A percentile compares a stretch with the other conserved stretches of the same genome.
These are phyloP conservation scores for Rhizoclosmatium sp. DNA, from an alignment of 192 early-diverging fungal species.

Conservation along the genomic window DNA sequence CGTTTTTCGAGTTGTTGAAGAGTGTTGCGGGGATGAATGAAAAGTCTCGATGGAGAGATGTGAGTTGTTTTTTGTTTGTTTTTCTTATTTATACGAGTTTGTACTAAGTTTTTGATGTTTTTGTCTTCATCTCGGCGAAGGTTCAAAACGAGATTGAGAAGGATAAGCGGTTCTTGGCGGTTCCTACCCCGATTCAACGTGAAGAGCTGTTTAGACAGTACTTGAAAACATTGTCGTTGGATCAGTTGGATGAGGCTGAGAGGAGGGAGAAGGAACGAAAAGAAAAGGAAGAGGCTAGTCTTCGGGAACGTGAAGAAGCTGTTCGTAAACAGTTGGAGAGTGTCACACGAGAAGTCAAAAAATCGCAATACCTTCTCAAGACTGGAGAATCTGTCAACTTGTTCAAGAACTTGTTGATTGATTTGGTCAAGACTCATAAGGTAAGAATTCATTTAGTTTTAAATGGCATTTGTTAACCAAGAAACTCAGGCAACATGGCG, in stretches of 20 bases:
- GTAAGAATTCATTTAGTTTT: slow-evolving; percentile 28
- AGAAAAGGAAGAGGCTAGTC: slow-evolving; percentile 58
- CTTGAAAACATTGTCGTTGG: slow-evolving; percentile 52
- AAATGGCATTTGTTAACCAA: not conserved
- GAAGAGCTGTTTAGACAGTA: slow-evolving; percentile 78
- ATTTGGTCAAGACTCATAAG: slow-evolving; percentile 57
- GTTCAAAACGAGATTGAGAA: slow-evolving; percentile 70
- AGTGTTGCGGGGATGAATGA: slow-evolving; percentile 63
- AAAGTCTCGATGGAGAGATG: slow-evolving; percentile 67
- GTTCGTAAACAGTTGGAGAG: slow-evolving; percentile 53
- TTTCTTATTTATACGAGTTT: not conserved
- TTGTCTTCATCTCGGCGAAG: slow-evolving; percentile 24
- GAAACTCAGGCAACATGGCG: slow-evolving; percentile 34
- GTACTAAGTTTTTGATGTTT: not conserved
- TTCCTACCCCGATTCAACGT: slow-evolving; percentile 67
- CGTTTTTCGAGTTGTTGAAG: slow-evolving; percentile 66
- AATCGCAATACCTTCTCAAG: slow-evolving; percentile 39
- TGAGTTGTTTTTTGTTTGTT: not conserved
- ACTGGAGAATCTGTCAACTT: slow-evolving; percentile 50
- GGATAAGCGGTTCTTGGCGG: slow-evolving; percentile 70
- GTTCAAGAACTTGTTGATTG: slow-evolving; percentile 61
- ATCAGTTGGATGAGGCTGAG: slow-evolving; percentile 41
- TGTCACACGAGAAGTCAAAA: slow-evolving; percentile 49
- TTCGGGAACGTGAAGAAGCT: slow-evolving; percentile 63
- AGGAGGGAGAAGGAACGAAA: slow-evolving; percentile 50